Evolutionary conservation across 2,329 filamentous ascomycete genomes (phyloP).

Genomic region (Talaromyces sp.): DNA sequence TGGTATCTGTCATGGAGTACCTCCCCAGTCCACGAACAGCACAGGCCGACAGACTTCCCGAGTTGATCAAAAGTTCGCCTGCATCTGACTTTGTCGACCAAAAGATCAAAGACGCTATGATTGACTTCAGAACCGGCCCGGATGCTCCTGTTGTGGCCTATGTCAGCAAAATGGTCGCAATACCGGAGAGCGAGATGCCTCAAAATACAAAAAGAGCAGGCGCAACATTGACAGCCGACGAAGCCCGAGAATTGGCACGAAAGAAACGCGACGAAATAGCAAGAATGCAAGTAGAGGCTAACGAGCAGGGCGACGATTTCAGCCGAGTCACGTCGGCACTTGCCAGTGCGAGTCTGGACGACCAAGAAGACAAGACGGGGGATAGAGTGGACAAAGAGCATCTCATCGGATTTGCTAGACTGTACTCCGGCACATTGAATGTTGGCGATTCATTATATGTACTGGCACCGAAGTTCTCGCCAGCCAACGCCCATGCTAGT

Average conservation of each 20-base stretch:
- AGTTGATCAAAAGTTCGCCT: conserved; percentile 73
- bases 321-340: conserved; percentile 60
- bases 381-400: conserved; percentile 73
- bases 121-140: conserved; percentile 66
- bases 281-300: conserved; percentile 63
- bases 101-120: conserved; percentile 72
- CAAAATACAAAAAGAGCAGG: conserved; percentile 72
- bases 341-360: conserved; percentile 56
- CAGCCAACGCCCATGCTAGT: conserved; percentile 65
- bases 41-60: conserved; percentile 74
- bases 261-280: conserved; percentile 88
- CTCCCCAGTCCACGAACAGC: conserved; percentile 78
- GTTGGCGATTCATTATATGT: conserved; percentile 92
- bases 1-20: conserved; percentile 92
- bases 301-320: conserved; percentile 46
- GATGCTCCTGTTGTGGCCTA: conserved; percentile 84
- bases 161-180: conserved; percentile 96
- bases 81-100: conserved; percentile 68
- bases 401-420: conserved; percentile 87
- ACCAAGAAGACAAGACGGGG: conserved; percentile 51
- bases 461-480: conserved; percentile 87
- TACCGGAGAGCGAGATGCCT: conserved; percentile 87
- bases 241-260: conserved; percentile 80
- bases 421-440: conserved; percentile 85
- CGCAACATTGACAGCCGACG: conserved; percentile 73